Base-by-base conservation (phyloP, 192 early-diverging fungal genomes). In the Coemansia umbellata region DNA sequence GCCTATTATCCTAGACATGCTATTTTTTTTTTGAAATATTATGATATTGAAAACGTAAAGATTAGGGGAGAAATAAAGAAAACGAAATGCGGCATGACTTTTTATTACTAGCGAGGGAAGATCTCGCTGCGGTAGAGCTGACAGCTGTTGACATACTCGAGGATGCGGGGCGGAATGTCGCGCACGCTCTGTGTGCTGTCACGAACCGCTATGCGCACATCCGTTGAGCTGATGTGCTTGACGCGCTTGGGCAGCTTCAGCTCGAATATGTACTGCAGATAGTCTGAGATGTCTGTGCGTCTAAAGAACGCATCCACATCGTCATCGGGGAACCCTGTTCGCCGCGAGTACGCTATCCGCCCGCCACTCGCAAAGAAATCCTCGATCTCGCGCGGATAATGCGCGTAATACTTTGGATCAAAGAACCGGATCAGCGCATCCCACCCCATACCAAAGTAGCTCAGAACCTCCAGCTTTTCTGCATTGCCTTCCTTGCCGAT, bases 351-450 rank as follows among this genome's bases (percentile, higher is more conserved):
- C 10, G 66, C 72, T 26, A 75, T 75, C 21, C 66, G 59, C 0
- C 72, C 72, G 14, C 72, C 72, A 14, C 21, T 37, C 21, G 43
- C 60, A 69, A 91, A 91, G 53, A 91, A 89, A 2, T 65, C 64
- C 8, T 57, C 58, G 18, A 91, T 50, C 31, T 75, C 72, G 4
- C 17, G 32, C 11, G 73, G 43, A 49, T 78, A 63, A 40, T 79
- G 62, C 1, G 54, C 37, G 56, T 92, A 92, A 66, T 92, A 92
- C 59, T 83, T 85, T 40, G 78, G 78, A 51, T 88, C 80, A 49
- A 92, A 85, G 23, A 92, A 75, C 24, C 90, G 80, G 11, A 81
- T 82, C 47, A 92, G 61, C 8, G 90, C 90, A 57, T 92, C 90
- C 56, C 77, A 82, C n/a, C 90, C 90, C 80, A 92, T 74, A 49